A percentile compares a stretch with the other conserved stretches of the same genome.
These are phyloP conservation scores for Collybiopsis confluens DNA, from an alignment of 768 basidiomycete species.

Conservation along the genomic window DNA sequence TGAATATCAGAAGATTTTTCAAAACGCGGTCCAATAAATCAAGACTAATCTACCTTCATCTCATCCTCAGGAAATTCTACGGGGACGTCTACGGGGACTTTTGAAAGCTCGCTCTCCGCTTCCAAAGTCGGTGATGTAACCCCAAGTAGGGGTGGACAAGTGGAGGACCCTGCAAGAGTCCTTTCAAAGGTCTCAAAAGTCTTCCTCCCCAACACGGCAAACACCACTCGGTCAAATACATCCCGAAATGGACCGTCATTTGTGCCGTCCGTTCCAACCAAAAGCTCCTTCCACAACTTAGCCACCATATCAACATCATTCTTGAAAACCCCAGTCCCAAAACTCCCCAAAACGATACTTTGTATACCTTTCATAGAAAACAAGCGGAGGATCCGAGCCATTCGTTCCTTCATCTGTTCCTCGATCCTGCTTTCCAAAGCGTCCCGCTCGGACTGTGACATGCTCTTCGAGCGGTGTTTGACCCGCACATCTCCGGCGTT, in stretches of 20 bases:
- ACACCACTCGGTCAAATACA: conserved; percentile 60
- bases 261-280: conserved; percentile 31
- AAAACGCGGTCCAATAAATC: too few species aligned
- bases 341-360: conserved; percentile 67
- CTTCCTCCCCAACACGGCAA: conserved; percentile 56
- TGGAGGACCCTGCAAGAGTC: conserved; percentile 10
- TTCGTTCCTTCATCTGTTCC: conserved; percentile 61
- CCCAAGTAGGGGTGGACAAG: too few species aligned
- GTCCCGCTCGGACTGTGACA: conserved; percentile 6
- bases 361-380: conserved; percentile 59
- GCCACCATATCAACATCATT: conserved; percentile 61
- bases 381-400: conserved; percentile 61
- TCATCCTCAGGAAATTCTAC: too few species aligned
- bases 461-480: conserved; percentile 2
- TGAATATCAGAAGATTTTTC: too few species aligned
- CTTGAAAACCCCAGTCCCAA: conserved; percentile 75
- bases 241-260: conserved; percentile 48
- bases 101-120: too few species aligned
- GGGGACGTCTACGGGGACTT: too few species aligned
- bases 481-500: conserved; percentile 52
- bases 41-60: too few species aligned
- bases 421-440: conserved; percentile 39
- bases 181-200: conserved; percentile 32
- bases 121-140: too few species aligned
- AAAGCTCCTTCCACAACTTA: conserved; percentile 58